A percentile compares a stretch with the other conserved stretches of the same genome.
Evolutionary conservation across 345 rosid genomes (phyloP).

Genomic region (Crucihimalaya himalaica): DNA sequence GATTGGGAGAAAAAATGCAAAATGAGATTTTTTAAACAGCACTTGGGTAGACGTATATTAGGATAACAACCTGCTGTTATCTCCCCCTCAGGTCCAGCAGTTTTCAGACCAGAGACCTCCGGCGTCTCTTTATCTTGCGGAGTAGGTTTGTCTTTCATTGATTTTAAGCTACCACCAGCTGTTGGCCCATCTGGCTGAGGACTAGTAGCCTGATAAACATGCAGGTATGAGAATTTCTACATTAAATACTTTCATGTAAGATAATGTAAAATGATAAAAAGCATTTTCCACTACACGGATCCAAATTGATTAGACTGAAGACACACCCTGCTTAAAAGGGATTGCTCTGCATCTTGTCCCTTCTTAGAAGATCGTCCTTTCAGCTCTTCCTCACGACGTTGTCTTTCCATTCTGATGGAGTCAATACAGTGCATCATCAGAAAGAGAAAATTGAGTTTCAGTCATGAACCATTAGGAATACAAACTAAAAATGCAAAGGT

Average conservation of each 20-base stretch:
- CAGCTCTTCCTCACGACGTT: conserved; percentile 93
- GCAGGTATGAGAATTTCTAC: conserved; percentile 9
- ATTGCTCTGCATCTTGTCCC: conserved; percentile 82
- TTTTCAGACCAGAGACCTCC: conserved; percentile 81
- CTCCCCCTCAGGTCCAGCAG: conserved; percentile 92
- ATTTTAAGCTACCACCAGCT: conserved; percentile 83
- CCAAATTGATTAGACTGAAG: conserved; percentile 22
- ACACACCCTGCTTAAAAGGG: conserved; percentile 72
- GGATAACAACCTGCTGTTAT: conserved; percentile 83
- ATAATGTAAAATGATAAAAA: background rate
- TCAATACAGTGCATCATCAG: conserved; percentile 6
- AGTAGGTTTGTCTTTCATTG: conserved; percentile 74
- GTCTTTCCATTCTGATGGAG: conserved; percentile 83
- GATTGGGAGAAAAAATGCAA: background rate
- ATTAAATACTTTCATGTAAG: conserved; percentile 3
- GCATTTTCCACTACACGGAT: conserved; percentile 9
- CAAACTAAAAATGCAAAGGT: conserved; percentile 2
- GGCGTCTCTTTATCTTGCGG: conserved; percentile 71
- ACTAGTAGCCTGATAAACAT: conserved; percentile 70
- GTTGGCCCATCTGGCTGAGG: conserved; percentile 74
- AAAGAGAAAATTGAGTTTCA: conserved; percentile 14
- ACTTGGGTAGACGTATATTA: conserved; percentile 16
- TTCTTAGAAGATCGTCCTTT: conserved; percentile 86
- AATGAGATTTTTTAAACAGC: background rate
- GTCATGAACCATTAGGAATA: background rate